A percentile compares a stretch with the other conserved stretches of the same genome.
These are phyloP conservation scores for Sphaerulina vaccinii DNA, from an alignment of 2,329 filamentous ascomycete species.

Conservation along the genomic window DNA sequence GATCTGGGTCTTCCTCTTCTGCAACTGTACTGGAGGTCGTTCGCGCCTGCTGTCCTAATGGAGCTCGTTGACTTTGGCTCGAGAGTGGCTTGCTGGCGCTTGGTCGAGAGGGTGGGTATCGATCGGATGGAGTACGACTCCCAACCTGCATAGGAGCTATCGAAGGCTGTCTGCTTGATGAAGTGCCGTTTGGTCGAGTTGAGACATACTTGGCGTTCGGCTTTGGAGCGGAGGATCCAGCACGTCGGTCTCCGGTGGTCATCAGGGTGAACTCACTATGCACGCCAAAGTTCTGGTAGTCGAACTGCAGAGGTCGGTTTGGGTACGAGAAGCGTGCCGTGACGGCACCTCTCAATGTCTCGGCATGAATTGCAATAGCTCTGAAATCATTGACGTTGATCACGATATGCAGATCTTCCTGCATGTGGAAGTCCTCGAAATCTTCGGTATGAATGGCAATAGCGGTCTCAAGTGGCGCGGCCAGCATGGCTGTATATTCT, in stretches of 20 bases:
- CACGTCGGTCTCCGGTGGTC: slow-evolving; percentile 67
- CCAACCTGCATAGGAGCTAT: slow-evolving; percentile 18
- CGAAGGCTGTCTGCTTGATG: slow-evolving; percentile 30
- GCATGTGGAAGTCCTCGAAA: slow-evolving; percentile 71
- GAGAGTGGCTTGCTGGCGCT: slow-evolving; percentile 35
- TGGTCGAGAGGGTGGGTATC: slow-evolving; percentile 44
- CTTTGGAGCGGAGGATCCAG: slow-evolving; percentile 36
- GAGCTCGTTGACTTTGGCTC: slow-evolving; percentile 31
- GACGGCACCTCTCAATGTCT: slow-evolving; percentile 64
- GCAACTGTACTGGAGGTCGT: slow-evolving; percentile 45
- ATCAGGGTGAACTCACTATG: slow-evolving; percentile 77
- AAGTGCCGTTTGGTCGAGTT: slow-evolving; percentile 31
- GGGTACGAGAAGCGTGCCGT: slow-evolving; percentile 70
- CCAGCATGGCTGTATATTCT: slow-evolving; percentile 61
- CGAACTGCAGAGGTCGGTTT: slow-evolving; percentile 69
- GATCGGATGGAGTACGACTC: slow-evolving; percentile 33
- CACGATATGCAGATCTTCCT: slow-evolving; percentile 74
- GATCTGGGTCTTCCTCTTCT: slow-evolving; percentile 54
- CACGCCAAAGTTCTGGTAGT: slow-evolving; percentile 67
- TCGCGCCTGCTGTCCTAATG: slow-evolving; percentile 26
- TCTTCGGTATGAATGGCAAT: slow-evolving; percentile 74
- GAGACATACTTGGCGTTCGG: slow-evolving; percentile 40
- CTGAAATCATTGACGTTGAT: slow-evolving; percentile 83
- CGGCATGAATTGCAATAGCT: slow-evolving; percentile 73
- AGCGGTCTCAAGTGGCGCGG: slow-evolving; percentile 77